Conservation (phyloP, 228 moss, liverwort and hornwort genomes). For the Sphagnum fallax region DNA sequence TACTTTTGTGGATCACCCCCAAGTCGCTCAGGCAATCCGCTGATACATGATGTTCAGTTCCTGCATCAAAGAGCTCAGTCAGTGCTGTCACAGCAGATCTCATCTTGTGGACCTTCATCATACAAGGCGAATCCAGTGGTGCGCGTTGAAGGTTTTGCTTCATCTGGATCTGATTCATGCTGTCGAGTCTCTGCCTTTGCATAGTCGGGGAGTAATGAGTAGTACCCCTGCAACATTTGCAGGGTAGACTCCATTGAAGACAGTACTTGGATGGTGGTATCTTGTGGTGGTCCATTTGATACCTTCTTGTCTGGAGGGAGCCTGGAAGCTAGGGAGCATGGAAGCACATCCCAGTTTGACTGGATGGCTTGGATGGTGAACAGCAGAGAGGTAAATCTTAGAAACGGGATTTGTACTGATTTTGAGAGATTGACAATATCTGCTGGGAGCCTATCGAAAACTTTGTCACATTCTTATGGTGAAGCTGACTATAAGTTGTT, state of each 20-base stretch:
- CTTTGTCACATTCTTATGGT: background rate
- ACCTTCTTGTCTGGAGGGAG: no score
- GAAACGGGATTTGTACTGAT: conserved; percentile 24
- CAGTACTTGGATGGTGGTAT: conserved; percentile 42
- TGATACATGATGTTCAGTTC: conserved; percentile 96
- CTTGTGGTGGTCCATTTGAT: conserved; percentile 48
- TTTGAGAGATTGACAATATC: conserved; percentile 8
- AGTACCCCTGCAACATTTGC: no score
- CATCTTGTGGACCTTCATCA: conserved; percentile 49
- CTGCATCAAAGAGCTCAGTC: conserved; percentile 80
- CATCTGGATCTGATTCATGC: conserved; percentile 58
- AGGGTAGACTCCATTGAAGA: no score
- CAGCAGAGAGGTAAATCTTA: conserved; percentile 25
- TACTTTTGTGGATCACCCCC: conserved; percentile 94
- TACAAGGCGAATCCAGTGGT: conserved; percentile 72
- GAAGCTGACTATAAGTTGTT: conserved; percentile 25
- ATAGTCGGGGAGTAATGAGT: no score
- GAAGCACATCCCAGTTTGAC: conserved; percentile 25
- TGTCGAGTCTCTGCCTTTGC: conserved; percentile 37
- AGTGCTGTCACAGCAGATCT: conserved; percentile 61
- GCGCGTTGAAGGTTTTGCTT: conserved; percentile 84
- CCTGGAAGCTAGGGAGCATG: background rate
- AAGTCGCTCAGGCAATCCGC: conserved; percentile 82
- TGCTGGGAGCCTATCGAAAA: conserved; percentile 2
- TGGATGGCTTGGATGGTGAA: background rate